Conservation (phyloP, 2,329 filamentous ascomycete species). For the Aspergillus ruber region DNA sequence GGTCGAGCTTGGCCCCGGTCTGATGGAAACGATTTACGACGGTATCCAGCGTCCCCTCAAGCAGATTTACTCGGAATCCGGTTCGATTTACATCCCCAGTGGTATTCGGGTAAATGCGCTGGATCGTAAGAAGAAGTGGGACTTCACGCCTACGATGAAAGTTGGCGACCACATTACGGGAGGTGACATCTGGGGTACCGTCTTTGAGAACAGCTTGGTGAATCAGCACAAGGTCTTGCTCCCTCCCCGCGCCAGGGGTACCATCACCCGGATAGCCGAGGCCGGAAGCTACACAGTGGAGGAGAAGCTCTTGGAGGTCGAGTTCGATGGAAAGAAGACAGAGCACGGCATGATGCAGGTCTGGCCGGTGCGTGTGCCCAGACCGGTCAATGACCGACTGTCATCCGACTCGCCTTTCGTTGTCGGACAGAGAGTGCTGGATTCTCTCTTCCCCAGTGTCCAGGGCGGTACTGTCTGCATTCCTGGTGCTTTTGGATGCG, state of each 20-base stretch:
- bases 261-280: slow-evolving; percentile 80
- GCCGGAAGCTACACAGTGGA: slow-evolving; percentile 92
- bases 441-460: slow-evolving; percentile 92
- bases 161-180: slow-evolving; percentile 96
- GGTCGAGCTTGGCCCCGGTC: slow-evolving; percentile 90
- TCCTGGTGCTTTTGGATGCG: slow-evolving; percentile 95
- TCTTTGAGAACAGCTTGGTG: slow-evolving; percentile 94
- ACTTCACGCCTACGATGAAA: slow-evolving; percentile 81
- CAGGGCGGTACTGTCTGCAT: slow-evolving; percentile 97
- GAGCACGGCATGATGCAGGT: slow-evolving; percentile 97
- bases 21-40: slow-evolving; percentile 99
- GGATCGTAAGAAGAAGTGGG: slow-evolving; percentile 90
- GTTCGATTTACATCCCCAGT: slow-evolving; percentile 96
- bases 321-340: slow-evolving; percentile 94
- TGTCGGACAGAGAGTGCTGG: slow-evolving; percentile 92
- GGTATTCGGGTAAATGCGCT: slow-evolving; percentile 83
- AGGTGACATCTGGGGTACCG: slow-evolving; percentile 89
- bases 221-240: slow-evolving; percentile 89
- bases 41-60: slow-evolving; percentile 94
- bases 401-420: slow-evolving; percentile 85
- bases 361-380: slow-evolving; percentile 94
- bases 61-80: slow-evolving; percentile 67
- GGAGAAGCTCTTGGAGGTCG: slow-evolving; percentile 88
- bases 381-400: slow-evolving; percentile 86
- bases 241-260: slow-evolving; percentile 82